A percentile compares a stretch with the other conserved stretches of the same genome.
These are phyloP conservation scores for Nymphaea colorata DNA, from an alignment of 164 flowering plant species.

Conservation along the genomic window DNA sequence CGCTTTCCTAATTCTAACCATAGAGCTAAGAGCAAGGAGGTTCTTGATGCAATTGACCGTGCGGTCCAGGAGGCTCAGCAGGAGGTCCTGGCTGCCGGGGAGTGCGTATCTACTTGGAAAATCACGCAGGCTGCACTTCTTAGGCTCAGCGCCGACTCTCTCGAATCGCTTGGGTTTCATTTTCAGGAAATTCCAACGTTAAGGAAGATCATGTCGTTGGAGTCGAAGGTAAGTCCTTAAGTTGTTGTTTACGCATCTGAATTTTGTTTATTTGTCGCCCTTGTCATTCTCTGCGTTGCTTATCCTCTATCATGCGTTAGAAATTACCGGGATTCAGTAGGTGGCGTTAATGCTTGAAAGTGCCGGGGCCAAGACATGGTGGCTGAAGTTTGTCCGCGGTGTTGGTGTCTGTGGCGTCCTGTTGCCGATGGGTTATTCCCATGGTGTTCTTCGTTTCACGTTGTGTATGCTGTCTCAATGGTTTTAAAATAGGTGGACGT, in stretches of 20 bases:
- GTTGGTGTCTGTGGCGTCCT: too few relatives aligned
- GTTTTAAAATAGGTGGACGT: too few relatives aligned
- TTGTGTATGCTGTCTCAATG: too few relatives aligned
- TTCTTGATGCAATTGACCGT: slow-evolving; percentile 26
- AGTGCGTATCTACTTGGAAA: slow-evolving; percentile 50
- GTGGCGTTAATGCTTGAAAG: too few relatives aligned
- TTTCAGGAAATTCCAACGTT: slow-evolving; percentile 71
- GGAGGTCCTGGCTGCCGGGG: slow-evolving; percentile 34
- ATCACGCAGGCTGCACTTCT: slow-evolving; percentile 35
- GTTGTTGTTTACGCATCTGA: background rate
- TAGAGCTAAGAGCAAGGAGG: slow-evolving; percentile 3
- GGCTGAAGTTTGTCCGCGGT: too few relatives aligned
- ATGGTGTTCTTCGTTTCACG: too few relatives aligned
- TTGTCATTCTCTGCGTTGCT: background rate
- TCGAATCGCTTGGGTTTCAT: slow-evolving; percentile 49
- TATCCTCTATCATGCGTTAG: too few relatives aligned
- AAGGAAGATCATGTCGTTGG: slow-evolving; percentile 30
- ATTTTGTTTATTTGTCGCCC: background rate
- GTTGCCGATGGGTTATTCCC: too few relatives aligned
- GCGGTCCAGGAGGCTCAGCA: slow-evolving; percentile 35
- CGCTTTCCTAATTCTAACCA: background rate
- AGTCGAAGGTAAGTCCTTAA: slow-evolving; percentile 51
- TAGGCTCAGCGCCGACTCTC: slow-evolving; percentile 47
- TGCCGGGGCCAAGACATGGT: too few relatives aligned
- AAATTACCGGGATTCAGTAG: too few relatives aligned